phyloP scores from a whole-genome alignment of 352 stramenopile genomes.

The Phytophthora boehmeriae region DNA sequence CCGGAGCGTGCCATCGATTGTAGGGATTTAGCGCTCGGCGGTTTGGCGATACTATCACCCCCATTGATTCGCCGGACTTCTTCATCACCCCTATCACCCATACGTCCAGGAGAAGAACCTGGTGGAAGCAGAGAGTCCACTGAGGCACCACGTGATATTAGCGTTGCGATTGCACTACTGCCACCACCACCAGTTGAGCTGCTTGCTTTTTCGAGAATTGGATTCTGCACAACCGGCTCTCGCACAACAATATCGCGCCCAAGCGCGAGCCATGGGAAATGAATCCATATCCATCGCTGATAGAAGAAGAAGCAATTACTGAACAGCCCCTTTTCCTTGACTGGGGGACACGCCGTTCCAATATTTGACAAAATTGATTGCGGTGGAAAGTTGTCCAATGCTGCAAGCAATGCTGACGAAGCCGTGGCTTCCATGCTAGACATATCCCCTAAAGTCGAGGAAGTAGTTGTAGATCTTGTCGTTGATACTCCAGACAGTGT shows the following conservation, averaged over 20 bases:
- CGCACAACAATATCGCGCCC: constrained; percentile 64
- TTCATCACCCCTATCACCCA: constrained; percentile 28
- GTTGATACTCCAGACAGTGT: constrained; percentile 12
- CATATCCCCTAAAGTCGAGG: constrained; percentile 6
- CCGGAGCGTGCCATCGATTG: constrained; percentile 27
- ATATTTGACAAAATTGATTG: constrained; percentile 19
- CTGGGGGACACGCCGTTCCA: constrained; percentile 6
- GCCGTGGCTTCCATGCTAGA: constrained; percentile 27
- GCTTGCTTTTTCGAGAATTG: constrained; percentile 36
- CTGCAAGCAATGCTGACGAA: constrained; percentile 30
- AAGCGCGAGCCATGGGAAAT: constrained; percentile 93
- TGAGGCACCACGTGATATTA: constrained; percentile 12
- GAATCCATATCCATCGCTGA: constrained; percentile 93
- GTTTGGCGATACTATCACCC: constrained; percentile 3
- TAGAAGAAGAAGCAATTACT: constrained; percentile 90
- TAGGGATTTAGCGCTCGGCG: not conserved
- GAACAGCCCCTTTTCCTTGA: constrained; percentile 50
- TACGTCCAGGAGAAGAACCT: constrained; percentile 13
- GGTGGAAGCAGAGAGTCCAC: constrained; percentile 14
- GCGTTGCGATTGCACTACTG: not conserved
- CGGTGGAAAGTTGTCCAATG: constrained; percentile 37
- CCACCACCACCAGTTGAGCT: not conserved
- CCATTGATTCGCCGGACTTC: constrained; percentile 17
- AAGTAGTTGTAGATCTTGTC: constrained; percentile 2
- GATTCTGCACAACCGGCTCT: constrained; percentile 47